A percentile compares a stretch with the other conserved stretches of the same genome.
These are phyloP conservation scores for Xylariaceae sp. DNA, from an alignment of 2,329 filamentous ascomycete genomes.

Conservation along the genomic window DNA sequence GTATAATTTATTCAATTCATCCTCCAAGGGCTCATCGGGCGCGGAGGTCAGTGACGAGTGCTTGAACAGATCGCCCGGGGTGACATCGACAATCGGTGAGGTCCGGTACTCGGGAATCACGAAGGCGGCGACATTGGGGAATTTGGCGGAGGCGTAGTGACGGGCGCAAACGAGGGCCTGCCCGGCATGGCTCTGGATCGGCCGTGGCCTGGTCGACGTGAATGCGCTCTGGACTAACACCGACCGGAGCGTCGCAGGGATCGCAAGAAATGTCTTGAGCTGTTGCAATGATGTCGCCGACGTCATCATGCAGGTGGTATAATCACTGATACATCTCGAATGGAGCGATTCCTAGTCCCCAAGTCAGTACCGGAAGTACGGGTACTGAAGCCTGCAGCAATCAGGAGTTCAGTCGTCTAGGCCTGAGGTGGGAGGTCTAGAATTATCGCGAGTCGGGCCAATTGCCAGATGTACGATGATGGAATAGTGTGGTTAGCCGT, in stretches of 20 bases:
- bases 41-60: conserved; percentile 25
- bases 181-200: conserved; percentile 5
- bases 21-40: conserved; percentile 23
- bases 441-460: not conserved
- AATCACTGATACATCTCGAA: conserved; percentile 6
- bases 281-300: conserved; percentile 9
- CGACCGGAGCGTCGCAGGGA: conserved; percentile 28
- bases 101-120: conserved; percentile 27
- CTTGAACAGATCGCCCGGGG: conserved; percentile 29
- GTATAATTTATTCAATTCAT: conserved; percentile 26
- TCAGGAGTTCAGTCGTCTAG: too few species aligned
- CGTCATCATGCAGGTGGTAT: conserved; percentile 14
- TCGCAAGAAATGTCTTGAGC: conserved; percentile 25
- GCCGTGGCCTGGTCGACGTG: conserved; percentile 8
- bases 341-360: not conserved
- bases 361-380: not conserved
- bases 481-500: not conserved
- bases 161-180: conserved; percentile 11
- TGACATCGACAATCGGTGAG: conserved; percentile 26
- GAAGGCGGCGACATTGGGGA: conserved; percentile 28
- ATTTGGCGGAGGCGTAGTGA: conserved; percentile 10
- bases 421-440: too few species aligned
- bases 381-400: too few species aligned
- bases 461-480: not conserved
- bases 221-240: conserved; percentile 18